Conservation (phyloP, 176 grass and related monocot species). For the Oryza coarctata region DNA sequence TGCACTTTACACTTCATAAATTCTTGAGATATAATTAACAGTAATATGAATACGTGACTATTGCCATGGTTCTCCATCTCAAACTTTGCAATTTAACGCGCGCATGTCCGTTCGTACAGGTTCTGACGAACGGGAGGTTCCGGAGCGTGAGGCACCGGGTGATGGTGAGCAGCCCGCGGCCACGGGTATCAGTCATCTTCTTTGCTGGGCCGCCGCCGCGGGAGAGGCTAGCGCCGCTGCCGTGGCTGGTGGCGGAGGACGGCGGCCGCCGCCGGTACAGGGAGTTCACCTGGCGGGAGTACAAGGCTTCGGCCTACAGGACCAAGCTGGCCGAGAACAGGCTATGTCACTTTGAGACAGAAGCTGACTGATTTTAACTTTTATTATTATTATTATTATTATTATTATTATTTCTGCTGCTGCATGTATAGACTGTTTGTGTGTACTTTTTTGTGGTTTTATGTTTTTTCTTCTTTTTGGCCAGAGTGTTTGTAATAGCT, state of each 20-base stretch:
- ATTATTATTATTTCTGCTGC: background rate
- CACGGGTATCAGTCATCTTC: slow-evolving; percentile 78
- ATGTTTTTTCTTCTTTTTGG: background rate
- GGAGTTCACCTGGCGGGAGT: slow-evolving; percentile 95
- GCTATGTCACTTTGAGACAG: slow-evolving; percentile 59
- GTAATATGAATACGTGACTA: background rate
- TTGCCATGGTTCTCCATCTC: background rate
- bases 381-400: background rate
- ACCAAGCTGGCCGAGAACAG: slow-evolving; percentile 67
- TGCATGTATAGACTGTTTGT: background rate
- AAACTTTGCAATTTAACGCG: background rate
- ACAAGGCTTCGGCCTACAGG: slow-evolving; percentile 62
- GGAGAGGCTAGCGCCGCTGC: slow-evolving; percentile 60
- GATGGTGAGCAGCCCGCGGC: slow-evolving; percentile 43
- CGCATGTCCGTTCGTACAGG: slow-evolving; percentile 8
- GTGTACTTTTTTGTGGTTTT: background rate
- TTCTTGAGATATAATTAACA: background rate
- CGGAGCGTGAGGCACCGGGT: slow-evolving; percentile 85
- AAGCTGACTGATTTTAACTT: background rate
- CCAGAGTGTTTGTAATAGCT: background rate
- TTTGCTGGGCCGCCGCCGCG: slow-evolving; percentile 60
- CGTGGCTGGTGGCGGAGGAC: slow-evolving; percentile 48
- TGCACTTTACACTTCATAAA: background rate
- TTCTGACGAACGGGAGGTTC: slow-evolving; percentile 85
- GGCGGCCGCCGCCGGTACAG: slow-evolving; percentile 61